A percentile compares a stretch with the other conserved stretches of the same genome.
Evolutionary conservation across 2,329 filamentous ascomycete species (phyloP).

Genomic region (Fusarium camptoceras): DNA sequence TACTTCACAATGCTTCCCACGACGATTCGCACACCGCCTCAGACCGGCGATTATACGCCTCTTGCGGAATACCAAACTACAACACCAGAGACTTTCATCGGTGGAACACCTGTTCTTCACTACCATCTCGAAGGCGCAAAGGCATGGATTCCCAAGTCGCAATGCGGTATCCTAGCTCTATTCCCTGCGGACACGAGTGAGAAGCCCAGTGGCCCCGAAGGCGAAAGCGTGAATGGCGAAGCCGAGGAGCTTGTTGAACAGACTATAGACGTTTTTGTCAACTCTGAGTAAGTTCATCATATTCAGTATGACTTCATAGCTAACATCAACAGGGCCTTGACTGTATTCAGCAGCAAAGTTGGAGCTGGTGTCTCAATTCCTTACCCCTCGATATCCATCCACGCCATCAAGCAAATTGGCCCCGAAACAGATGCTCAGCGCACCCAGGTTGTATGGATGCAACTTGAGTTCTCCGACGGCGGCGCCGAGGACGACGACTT

Average conservation of each 20-base stretch:
- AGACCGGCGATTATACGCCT: conserved; percentile 69
- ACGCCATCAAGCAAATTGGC: conserved; percentile 74
- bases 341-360: conserved; percentile 70
- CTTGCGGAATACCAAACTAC: conserved; percentile 77
- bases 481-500: conserved; percentile 72
- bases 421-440: conserved; percentile 52
- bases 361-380: conserved; percentile 74
- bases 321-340: conserved; percentile 58
- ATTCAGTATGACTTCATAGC: background rate
- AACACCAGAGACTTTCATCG: conserved; percentile 79
- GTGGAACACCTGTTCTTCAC: conserved; percentile 77
- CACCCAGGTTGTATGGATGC: conserved; percentile 71
- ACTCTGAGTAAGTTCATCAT: conserved; percentile 62
- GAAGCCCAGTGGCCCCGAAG: conserved; percentile 44
- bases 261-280: conserved; percentile 68
- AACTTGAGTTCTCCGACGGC: conserved; percentile 72
- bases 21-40: conserved; percentile 68
- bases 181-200: conserved; percentile 57
- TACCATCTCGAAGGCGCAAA: conserved; percentile 68
- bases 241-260: conserved; percentile 57
- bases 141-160: conserved; percentile 67
- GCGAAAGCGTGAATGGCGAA: conserved; percentile 45
- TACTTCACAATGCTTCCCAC: conserved; percentile 57
- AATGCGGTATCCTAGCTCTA: conserved; percentile 67
- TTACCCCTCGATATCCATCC: conserved; percentile 80